Conservation (phyloP, 352 stramenopile species). For the Phytophthora litchii region DNA sequence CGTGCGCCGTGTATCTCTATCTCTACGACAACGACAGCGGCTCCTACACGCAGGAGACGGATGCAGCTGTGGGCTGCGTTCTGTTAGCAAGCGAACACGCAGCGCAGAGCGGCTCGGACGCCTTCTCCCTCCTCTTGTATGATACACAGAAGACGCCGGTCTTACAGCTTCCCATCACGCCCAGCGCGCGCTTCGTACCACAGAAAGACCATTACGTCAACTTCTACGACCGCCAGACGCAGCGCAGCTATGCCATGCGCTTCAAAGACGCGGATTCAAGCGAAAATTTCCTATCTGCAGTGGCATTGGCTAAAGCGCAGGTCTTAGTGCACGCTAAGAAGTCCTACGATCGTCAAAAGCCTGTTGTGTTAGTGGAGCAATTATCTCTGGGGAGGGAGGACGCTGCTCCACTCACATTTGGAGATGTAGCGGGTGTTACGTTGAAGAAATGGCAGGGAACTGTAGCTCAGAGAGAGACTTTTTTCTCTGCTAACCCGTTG, state of each 20-base stretch:
- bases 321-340: constrained; percentile 36
- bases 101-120: constrained; percentile 4
- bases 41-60: constrained; percentile 61
- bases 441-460: constrained; percentile 58
- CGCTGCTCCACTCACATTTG: constrained; percentile 34
- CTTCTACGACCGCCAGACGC: constrained; percentile 55
- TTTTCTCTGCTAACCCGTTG: constrained; percentile 65
- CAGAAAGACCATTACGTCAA: constrained; percentile 82
- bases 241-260: constrained; percentile 77
- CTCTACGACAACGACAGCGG: constrained; percentile 56
- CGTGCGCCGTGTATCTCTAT: constrained; percentile 76
- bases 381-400: constrained; percentile 54
- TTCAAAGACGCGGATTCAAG: constrained; percentile 59
- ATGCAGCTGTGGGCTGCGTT: constrained; percentile 67
- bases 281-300: constrained; percentile 50
- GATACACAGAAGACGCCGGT: constrained; percentile 72
- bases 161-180: constrained; percentile 48
- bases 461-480: constrained; percentile 17
- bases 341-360: constrained; percentile 24
- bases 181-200: constrained; percentile 50
- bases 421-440: constrained; percentile 61
- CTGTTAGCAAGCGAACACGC: constrained; percentile 38
- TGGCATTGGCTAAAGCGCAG: constrained; percentile 63
- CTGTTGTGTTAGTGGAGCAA: constrained; percentile 49
- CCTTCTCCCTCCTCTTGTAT: constrained; percentile 76